Evolutionary conservation across 306 rosid species (phyloP).

Genomic region (Corylus americana): DNA sequence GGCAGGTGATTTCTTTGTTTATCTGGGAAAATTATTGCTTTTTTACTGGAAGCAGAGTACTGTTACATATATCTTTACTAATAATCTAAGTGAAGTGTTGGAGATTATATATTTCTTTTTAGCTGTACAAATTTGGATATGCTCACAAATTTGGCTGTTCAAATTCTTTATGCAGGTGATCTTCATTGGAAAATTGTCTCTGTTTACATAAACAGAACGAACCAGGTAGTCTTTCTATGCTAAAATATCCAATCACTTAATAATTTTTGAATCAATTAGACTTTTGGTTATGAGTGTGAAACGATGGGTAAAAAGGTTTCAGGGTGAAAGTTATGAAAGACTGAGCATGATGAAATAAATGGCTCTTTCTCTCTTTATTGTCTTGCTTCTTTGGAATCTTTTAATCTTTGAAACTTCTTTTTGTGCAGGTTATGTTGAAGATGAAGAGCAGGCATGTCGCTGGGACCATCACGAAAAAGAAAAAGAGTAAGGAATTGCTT

Average conservation of each 20-base stretch:
- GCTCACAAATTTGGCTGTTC: too few species aligned
- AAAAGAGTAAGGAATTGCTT: constrained; percentile 85
- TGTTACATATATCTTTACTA: too few species aligned
- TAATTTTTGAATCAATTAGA: constrained; percentile 53
- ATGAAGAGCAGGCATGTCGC: constrained; percentile 99
- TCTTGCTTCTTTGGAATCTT: constrained; percentile 33
- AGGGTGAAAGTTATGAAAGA: constrained; percentile 23
- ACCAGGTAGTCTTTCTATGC: constrained; percentile 57
- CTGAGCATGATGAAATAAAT: constrained; percentile 40
- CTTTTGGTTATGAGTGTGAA: constrained; percentile 42
- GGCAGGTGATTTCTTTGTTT: background rate
- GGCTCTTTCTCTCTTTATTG: constrained; percentile 30
- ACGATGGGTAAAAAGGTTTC: constrained; percentile 33
- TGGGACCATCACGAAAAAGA: constrained; percentile 99
- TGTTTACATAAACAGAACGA: constrained; percentile 69
- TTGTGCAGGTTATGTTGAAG: constrained; percentile 87
- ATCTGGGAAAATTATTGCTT: background rate
- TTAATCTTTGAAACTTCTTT: constrained; percentile 37
- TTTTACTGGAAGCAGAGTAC: too few species aligned
- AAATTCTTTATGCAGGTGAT: constrained; percentile 54
- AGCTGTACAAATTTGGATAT: too few species aligned
- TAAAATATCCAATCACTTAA: constrained; percentile 21
- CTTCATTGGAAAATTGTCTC: constrained; percentile 97
- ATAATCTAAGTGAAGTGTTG: background rate
- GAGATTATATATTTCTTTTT: background rate